Percentiles rank a stretch among this genome's conserved stretches.
These are phyloP conservation scores for Saturnispora saitoi DNA, from an alignment of 805 yeast genomes.

Conservation along the genomic window DNA sequence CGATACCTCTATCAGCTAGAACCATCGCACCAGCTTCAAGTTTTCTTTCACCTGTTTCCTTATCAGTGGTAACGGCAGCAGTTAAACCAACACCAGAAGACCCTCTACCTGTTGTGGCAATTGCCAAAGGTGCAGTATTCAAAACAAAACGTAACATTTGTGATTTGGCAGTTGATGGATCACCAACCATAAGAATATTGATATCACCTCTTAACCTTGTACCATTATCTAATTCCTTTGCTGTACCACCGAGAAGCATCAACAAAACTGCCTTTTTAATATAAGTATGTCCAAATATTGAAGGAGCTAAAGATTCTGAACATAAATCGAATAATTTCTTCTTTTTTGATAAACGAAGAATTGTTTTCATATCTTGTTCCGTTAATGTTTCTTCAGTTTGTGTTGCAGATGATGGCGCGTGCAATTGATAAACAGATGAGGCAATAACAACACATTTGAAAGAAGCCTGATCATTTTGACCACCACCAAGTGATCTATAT, in stretches of 20 bases:
- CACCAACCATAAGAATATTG: conserved; percentile 94
- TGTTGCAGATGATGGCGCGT: conserved; percentile 63
- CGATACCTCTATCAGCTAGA: conserved; percentile 92
- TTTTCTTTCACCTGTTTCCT: conserved; percentile 93
- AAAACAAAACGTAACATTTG: conserved; percentile 90
- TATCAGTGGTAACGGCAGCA: conserved; percentile 94
- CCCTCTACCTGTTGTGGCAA: conserved; percentile 98
- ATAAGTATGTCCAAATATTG: conserved; percentile 87
- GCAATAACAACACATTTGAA: conserved; percentile 82
- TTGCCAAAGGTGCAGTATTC: conserved; percentile 90
- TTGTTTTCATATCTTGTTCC: conserved; percentile 77
- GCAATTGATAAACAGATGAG: conserved; percentile 81
- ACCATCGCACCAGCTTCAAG: conserved; percentile 99
- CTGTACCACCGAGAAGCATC: conserved; percentile 90
- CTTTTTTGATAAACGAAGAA: conserved; percentile 67
- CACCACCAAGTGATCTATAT: conserved; percentile 83
- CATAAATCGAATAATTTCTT: conserved; percentile 67
- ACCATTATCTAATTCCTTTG: conserved; percentile 88
- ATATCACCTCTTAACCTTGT: conserved; percentile 98
- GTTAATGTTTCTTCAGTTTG: conserved; percentile 68
- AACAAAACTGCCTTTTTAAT: conserved; percentile 86
- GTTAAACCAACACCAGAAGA: conserved; percentile 99
- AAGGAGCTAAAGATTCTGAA: conserved; percentile 86
- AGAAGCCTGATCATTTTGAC: conserved; percentile 48
- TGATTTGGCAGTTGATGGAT: conserved; percentile 97